phyloP scores from a whole-genome alignment of 2,329 filamentous ascomycete genomes.

The Trichoderma polysporum region DNA sequence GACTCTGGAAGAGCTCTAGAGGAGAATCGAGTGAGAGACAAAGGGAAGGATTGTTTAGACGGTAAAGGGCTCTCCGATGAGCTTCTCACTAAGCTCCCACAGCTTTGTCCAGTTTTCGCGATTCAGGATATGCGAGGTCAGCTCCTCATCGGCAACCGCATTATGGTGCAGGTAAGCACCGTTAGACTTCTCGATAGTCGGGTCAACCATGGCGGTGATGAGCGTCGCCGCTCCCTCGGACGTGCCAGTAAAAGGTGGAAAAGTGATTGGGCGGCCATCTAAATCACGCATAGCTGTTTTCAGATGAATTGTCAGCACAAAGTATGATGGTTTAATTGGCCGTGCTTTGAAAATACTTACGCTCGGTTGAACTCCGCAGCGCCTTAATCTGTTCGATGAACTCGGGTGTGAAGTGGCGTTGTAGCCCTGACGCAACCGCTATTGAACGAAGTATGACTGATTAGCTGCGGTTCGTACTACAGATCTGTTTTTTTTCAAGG shows the following conservation, averaged over 20 bases:
- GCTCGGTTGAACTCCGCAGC: neutral
- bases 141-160: conserved; percentile 16
- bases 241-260: conserved; percentile 32
- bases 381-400: neutral
- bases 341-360: neutral
- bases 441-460: neutral
- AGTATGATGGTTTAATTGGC: no score
- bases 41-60: neutral
- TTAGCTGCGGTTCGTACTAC: neutral
- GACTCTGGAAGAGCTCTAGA: neutral
- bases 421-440: conserved; percentile 12
- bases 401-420: conserved; percentile 16
- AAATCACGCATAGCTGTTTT: conserved; percentile 6
- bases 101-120: conserved; percentile 38
- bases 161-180: conserved; percentile 21
- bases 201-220: conserved; percentile 23
- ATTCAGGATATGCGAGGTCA: conserved; percentile 31
- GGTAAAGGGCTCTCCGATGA: conserved; percentile 17
- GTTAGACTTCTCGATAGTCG: conserved; percentile 16
- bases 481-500: no score
- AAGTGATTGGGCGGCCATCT: conserved; percentile 8
- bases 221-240: conserved; percentile 33
- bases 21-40: neutral
- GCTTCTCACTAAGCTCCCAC: conserved; percentile 38
- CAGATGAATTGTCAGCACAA: neutral